Base-by-base conservation (phyloP, 495 filamentous ascomycete species). In the Hapsidospora chrysogenum region DNA sequence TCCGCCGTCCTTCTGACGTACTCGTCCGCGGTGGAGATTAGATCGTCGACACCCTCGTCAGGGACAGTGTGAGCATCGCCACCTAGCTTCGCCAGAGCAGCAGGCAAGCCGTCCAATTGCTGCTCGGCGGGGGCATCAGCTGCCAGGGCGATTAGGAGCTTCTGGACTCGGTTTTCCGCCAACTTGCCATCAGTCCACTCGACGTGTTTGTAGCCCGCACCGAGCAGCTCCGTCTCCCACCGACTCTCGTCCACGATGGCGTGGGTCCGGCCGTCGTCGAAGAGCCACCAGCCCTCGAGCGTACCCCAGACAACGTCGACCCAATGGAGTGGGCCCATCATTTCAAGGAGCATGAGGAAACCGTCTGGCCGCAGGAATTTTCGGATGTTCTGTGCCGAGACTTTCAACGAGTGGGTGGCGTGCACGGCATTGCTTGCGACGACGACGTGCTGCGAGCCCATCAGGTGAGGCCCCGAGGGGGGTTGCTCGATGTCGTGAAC, bases 271-370 rank as follows among this genome's bases (percentile, higher is more conserved):
- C 57, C 65, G 32, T 66, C 65, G 13, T 62, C 40, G 33, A 58
- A 63, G 0, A 55, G 35, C 65, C 65, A 70, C 62, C 63, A 68
- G 4, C 63, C 65, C 17, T 68, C 63, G 2, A 70, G 42, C 2
- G 61, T 40, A 1, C 66, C 66, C 31, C 61, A 68, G 17, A 66
- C 48, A 1, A 66, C 68, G n/a, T 70, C 61, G n/a, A 64, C 47
- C 38, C 52, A 61, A 25, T 49, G 51, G 0, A 59, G 31, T 2
- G 44, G 33, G 18, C 33, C 33, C 3, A 59, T 66, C 47, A 65
- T 54, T 31, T 67, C 64, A 2, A 60, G 38, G 38, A 66, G 38
- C 29, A 56, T 37, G 0, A 65, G 25, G 10, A 64, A 52, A 0
- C 61, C 63, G 25, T 61, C 55, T 2, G 39, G 38, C 1, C 57